phyloP scores from a whole-genome alignment of 306 rosid species.

The Ochetophila trinervis region DNA sequence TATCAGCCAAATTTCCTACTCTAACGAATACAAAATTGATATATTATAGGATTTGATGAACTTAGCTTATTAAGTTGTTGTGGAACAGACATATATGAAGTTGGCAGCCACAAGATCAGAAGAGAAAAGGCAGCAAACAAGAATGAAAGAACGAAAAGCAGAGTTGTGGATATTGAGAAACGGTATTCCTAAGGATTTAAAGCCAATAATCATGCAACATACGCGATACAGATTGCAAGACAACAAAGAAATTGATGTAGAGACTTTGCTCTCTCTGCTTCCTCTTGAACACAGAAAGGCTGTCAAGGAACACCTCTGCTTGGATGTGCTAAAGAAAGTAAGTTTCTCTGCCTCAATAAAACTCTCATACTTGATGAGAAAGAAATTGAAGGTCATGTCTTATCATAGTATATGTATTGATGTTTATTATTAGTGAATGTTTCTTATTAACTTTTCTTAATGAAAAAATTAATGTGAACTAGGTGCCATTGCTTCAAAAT shows the following conservation, averaged over 20 bases:
- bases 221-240: neutral
- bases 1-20: too few relatives aligned
- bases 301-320: constrained; percentile 64
- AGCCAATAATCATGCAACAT: neutral
- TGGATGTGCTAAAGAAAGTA: constrained; percentile 52
- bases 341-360: neutral
- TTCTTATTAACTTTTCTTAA: neutral
- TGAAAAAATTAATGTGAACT: neutral
- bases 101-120: neutral
- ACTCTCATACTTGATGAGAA: too few relatives aligned
- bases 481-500: constrained; percentile 15
- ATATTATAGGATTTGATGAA: too few relatives aligned
- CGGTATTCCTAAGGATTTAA: neutral
- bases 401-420: too few relatives aligned
- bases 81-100: constrained; percentile 6
- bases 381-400: too few relatives aligned
- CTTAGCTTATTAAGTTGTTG: too few relatives aligned
- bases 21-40: too few relatives aligned
- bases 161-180: constrained; percentile 1
- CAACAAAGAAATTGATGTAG: constrained; percentile 11
- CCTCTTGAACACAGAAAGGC: constrained; percentile 64
- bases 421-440: neutral
- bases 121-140: constrained; percentile 2
- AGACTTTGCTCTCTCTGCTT: constrained; percentile 48
- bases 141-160: neutral